phyloP scores from a whole-genome alignment of 306 rosid species.

The Sesbania bispinosa region DNA sequence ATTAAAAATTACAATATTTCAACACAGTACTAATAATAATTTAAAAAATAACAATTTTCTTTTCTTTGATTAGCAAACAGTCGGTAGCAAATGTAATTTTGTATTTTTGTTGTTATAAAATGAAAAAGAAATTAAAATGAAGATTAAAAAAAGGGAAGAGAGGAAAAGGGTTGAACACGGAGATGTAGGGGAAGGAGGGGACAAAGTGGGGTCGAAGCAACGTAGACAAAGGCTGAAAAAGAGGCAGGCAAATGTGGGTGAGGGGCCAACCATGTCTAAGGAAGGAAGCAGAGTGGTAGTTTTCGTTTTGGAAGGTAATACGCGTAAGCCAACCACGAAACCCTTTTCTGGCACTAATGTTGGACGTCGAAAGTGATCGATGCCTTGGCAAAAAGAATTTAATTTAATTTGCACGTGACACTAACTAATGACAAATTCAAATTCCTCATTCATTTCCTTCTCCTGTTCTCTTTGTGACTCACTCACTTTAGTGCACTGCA shows the following conservation, averaged over 20 bases:
- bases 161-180: not conserved
- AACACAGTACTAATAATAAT: too few relatives aligned
- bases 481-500: too few relatives aligned
- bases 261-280: constrained; percentile 36
- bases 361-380: constrained; percentile 14
- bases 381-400: constrained; percentile 5
- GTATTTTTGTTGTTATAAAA: too few relatives aligned
- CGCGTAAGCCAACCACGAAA: constrained; percentile 44
- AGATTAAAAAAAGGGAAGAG: not conserved
- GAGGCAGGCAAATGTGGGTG: constrained; percentile 41
- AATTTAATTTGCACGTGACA: constrained; percentile 26
- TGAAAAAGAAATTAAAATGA: too few relatives aligned
- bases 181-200: constrained; percentile 37
- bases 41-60: too few relatives aligned
- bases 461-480: too few relatives aligned
- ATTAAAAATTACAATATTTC: too few relatives aligned
- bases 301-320: constrained; percentile 35
- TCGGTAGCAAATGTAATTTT: too few relatives aligned
- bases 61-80: too few relatives aligned
- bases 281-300: constrained; percentile 33
- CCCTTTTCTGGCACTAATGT: constrained; percentile 34
- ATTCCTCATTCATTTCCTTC: not conserved
- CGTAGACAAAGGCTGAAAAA: constrained; percentile 37
- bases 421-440: not conserved
- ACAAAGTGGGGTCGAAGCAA: constrained; percentile 32